Evolutionary conservation across 345 rosid genomes (phyloP).

Genomic region (Nasturtium officinale): DNA sequence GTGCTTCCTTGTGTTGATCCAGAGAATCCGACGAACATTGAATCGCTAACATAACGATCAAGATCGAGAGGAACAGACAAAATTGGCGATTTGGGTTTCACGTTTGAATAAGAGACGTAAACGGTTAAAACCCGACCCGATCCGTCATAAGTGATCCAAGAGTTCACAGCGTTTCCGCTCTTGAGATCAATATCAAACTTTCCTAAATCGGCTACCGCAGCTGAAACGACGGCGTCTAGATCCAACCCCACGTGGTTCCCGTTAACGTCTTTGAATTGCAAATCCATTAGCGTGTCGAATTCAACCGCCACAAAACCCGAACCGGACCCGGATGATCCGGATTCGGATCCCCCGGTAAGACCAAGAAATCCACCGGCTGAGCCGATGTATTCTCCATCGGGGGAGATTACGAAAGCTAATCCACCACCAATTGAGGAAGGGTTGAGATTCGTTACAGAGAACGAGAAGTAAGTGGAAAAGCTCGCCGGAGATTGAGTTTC

Average conservation of each 20-base stretch:
- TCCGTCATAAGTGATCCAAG: constrained; percentile 87
- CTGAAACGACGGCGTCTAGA: constrained; percentile 77
- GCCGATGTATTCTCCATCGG: constrained; percentile 70
- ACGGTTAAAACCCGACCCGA: constrained; percentile 48
- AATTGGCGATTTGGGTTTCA: constrained; percentile 75
- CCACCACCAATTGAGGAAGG: constrained; percentile 97
- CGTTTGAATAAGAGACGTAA: constrained; percentile 79
- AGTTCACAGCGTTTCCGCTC: constrained; percentile 82
- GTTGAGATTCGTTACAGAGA: constrained; percentile 70
- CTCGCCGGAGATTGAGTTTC: constrained; percentile 57
- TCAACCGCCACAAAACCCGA: constrained; percentile 85
- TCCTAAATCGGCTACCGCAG: constrained; percentile 66
- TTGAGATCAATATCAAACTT: constrained; percentile 75
- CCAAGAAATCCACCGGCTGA: constrained; percentile 80
- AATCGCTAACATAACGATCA: constrained; percentile 73
- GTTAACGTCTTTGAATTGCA: constrained; percentile 77
- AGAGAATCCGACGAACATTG: constrained; percentile 96
- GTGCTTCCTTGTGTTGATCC: constrained; percentile 99
- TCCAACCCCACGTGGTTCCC: constrained; percentile 98
- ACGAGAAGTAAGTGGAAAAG: constrained; percentile 86
- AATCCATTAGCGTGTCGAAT: constrained; percentile 93
- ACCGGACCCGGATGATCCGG: constrained; percentile 44
- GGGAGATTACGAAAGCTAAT: constrained; percentile 79
- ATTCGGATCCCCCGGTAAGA: constrained; percentile 47
- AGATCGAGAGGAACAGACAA: constrained; percentile 67